Evolutionary conservation across 805 yeast genomes (phyloP).

Genomic region (Candida mattraensis): DNA sequence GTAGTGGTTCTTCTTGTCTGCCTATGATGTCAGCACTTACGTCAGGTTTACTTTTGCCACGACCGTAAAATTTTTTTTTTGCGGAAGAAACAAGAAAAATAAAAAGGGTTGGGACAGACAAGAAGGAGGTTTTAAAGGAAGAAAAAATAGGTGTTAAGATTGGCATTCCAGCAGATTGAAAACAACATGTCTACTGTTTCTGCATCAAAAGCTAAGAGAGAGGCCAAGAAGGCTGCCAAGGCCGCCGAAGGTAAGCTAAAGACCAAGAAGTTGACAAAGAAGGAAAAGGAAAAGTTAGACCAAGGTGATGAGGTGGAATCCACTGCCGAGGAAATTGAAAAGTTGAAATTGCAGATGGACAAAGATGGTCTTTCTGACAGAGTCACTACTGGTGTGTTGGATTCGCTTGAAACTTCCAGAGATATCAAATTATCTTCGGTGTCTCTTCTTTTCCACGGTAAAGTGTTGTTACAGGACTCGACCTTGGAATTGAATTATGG

Average conservation of each 20-base stretch:
- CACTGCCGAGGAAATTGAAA: slow-evolving; percentile 73
- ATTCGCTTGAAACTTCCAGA: slow-evolving; percentile 84
- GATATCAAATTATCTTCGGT: slow-evolving; percentile 91
- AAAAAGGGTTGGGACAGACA: background rate
- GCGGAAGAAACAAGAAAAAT: background rate
- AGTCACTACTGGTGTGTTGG: slow-evolving; percentile 96
- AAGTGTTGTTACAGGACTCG: slow-evolving; percentile 91
- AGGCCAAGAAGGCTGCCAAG: slow-evolving; percentile 92
- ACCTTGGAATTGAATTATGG: slow-evolving; percentile 92
- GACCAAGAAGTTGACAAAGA: slow-evolving; percentile 63
- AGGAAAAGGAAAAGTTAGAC: slow-evolving; percentile 43
- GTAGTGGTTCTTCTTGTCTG: background rate
- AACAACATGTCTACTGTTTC: slow-evolving; percentile 58
- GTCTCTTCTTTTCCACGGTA: slow-evolving; percentile 94
- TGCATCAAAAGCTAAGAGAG: slow-evolving; percentile 97
- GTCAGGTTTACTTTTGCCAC: slow-evolving; percentile 8
- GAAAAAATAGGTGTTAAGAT: slow-evolving; percentile 1
- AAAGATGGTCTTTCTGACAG: slow-evolving; percentile 94
- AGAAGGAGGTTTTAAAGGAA: background rate
- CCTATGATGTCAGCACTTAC: background rate
- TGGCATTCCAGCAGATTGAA: background rate
- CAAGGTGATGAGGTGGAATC: slow-evolving; percentile 53
- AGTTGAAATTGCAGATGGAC: slow-evolving; percentile 90
- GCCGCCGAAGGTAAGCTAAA: slow-evolving; percentile 75
- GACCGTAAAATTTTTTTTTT: slow-evolving; percentile 21